Base-by-base conservation (phyloP, 371 early-diverging fungal species). In the Lichtheimia ramosa region DNA sequence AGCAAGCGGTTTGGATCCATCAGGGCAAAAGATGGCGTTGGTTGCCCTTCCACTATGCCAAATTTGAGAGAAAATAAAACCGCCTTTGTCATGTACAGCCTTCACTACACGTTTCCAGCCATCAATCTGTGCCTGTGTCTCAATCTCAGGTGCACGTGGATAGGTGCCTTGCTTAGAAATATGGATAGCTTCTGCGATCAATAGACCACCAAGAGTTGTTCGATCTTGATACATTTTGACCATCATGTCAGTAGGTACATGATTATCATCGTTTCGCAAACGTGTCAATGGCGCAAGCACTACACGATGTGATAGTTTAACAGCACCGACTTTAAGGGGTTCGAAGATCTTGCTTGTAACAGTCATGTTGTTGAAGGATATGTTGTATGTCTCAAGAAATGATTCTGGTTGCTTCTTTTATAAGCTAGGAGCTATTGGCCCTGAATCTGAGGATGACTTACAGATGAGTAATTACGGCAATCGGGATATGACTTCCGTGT, bases 141-240 rank as follows among this genome's bases (percentile, higher is more conserved):
- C 74, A 28, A 84, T 77, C 10, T 78, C 81, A 15, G 81, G 82
- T 43, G 66, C 69, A 39, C 59, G 68, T 15, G 61, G 63, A 48
- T 66, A 69, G 13, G 64, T 63, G 23, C 72, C 71, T 78, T 81
- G 18, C 61, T 62, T 24, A 71, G 75, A 34, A 61, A 55, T 51
- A 80, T 73, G n/a, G 3, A 82, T 80, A 7, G 77, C 87, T 67
- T 86, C 89, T 14, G 82, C 65, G 27, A 89, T 74, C 41, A 86
- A 56, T 4, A 89, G 61, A 25, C 86, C 87, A 42, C 83, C 84
- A 14, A 40, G 27, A 14, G 76, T 72, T 1, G 84, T 75, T 40
- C 89, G 75, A 63, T 89, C 86, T 2, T 40, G 62, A 56, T 87
- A 89, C 60, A 86, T 83, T 49, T 80, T 73, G 15, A 64, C 74